These are phyloP conservation scores for Sclerotinia borealis DNA, from an alignment of 2,329 filamentous ascomycete species.

Conservation along the genomic window DNA sequence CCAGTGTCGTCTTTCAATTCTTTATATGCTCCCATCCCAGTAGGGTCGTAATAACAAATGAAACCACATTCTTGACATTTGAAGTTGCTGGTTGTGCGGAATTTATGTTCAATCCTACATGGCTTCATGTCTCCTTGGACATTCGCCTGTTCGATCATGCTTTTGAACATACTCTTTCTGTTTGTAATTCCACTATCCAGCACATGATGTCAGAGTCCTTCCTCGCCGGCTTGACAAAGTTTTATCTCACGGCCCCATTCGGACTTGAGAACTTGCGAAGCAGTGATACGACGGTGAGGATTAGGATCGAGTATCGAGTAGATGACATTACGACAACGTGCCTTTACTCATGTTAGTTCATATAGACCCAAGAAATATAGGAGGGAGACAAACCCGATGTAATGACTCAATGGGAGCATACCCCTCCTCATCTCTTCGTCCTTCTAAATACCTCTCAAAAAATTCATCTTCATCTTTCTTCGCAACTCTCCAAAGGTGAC, in stretches of 20 bases:
- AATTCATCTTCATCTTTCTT: constrained; percentile 97
- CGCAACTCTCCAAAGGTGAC: constrained; percentile 94
- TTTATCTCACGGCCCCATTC: constrained; percentile 99
- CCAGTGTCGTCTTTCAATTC: constrained; percentile 8
- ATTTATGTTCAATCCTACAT: constrained; percentile 10
- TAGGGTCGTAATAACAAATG: constrained; percentile 13
- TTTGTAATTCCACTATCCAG: constrained; percentile 18
- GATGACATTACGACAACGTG: constrained; percentile 95
- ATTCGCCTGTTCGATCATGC: constrained; percentile 14
- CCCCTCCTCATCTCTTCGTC: constrained; percentile 87
- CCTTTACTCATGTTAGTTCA: constrained; percentile 46
- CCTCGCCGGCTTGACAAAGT: constrained; percentile 91
- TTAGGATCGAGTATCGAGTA: constrained; percentile 98
- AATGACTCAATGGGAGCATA: constrained; percentile 95
- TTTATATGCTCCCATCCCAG: constrained; percentile 10
- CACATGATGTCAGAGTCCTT: constrained; percentile 64
- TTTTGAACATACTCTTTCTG: constrained; percentile 11
- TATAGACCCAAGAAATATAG: constrained; percentile 6
- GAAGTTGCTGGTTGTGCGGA: constrained; percentile 10
- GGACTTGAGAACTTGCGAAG: constrained; percentile 93
- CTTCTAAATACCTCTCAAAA: constrained; percentile 88
- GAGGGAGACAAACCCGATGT: constrained; percentile 60
- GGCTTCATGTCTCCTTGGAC: constrained; percentile 7
- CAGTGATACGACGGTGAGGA: constrained; percentile 83
- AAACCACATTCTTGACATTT: constrained; percentile 11